phyloP scores from a whole-genome alignment of 345 rosid genomes.

The Iberis pinnata region DNA sequence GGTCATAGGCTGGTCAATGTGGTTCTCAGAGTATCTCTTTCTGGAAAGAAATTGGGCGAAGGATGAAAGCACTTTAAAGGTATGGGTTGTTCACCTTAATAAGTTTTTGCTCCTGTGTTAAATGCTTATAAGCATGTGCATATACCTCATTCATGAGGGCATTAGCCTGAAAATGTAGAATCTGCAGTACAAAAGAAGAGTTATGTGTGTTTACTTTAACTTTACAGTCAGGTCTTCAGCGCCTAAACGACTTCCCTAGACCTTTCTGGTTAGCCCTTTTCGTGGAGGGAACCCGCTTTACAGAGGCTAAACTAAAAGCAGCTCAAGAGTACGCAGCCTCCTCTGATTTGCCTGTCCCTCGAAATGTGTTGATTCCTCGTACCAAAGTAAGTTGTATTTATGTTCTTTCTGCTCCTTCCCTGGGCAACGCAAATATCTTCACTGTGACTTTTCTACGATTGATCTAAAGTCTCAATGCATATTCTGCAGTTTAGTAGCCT shows the following conservation, averaged over 20 bases:
- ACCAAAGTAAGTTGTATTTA: constrained; percentile 56
- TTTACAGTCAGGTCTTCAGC: constrained; percentile 79
- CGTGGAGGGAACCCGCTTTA: constrained; percentile 97
- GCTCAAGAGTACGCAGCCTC: constrained; percentile 90
- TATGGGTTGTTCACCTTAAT: constrained; percentile 11
- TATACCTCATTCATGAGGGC: too few relatives aligned
- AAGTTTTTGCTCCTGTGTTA: background rate
- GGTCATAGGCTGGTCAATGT: constrained; percentile 99
- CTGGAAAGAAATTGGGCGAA: constrained; percentile 90
- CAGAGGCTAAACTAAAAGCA: constrained; percentile 85
- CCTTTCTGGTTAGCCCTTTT: constrained; percentile 98
- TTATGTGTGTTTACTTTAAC: constrained; percentile 10
- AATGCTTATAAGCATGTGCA: background rate
- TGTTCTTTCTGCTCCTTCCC: background rate
- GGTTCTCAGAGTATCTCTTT: constrained; percentile 96
- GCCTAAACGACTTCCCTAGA: constrained; percentile 68
- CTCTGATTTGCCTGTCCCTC: constrained; percentile 73
- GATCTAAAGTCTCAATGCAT: constrained; percentile 15
- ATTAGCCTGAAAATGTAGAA: constrained; percentile 2
- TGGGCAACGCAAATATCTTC: constrained; percentile 10
- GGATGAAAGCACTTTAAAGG: constrained; percentile 73
- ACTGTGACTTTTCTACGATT: constrained; percentile 5
- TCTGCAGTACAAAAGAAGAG: background rate
- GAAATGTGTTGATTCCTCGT: constrained; percentile 93
- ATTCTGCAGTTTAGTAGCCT: constrained; percentile 5